phyloP scores from a whole-genome alignment of 192 early-diverging fungal species.

The Geosiphon pyriformis region DNA sequence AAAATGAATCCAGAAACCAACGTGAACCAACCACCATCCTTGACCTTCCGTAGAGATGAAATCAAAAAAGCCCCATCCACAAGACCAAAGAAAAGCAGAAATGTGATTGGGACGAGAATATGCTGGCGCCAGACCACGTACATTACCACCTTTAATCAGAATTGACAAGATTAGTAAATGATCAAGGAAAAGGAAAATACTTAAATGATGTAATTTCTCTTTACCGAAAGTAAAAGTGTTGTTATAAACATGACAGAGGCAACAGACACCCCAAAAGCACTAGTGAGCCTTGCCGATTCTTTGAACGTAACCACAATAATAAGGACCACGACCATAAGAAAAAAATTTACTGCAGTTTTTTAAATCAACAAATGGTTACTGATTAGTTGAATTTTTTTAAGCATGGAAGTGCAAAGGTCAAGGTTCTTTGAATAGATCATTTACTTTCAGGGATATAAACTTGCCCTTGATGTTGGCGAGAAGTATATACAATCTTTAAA shows the following conservation, averaged over 20 bases:
- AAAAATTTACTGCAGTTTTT: conserved; percentile 37
- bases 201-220: no score
- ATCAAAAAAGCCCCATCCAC: conserved; percentile 21
- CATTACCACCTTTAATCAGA: no score
- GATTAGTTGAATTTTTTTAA: no score
- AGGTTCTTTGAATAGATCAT: no score
- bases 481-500: conserved; percentile 33
- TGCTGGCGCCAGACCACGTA: conserved; percentile 18
- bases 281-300: conserved; percentile 32
- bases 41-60: conserved; percentile 22
- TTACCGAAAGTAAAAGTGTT: background rate
- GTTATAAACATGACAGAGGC: conserved; percentile 1
- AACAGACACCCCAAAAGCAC: conserved; percentile 39
- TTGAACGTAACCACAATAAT: conserved; percentile 35
- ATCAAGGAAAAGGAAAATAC: no score
- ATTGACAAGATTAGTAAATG: no score
- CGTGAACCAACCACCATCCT: conserved; percentile 25
- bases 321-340: conserved; percentile 37
- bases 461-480: conserved; percentile 25
- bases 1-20: conserved; percentile 4
- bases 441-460: conserved; percentile 45
- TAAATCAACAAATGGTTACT: no score
- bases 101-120: conserved; percentile 16
- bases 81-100: conserved; percentile 24
- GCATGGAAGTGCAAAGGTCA: no score